Percentiles rank a stretch among this genome's conserved stretches.
phyloP scores from a whole-genome alignment of 768 basidiomycete species.

The Pulveroboletus sp. region DNA sequence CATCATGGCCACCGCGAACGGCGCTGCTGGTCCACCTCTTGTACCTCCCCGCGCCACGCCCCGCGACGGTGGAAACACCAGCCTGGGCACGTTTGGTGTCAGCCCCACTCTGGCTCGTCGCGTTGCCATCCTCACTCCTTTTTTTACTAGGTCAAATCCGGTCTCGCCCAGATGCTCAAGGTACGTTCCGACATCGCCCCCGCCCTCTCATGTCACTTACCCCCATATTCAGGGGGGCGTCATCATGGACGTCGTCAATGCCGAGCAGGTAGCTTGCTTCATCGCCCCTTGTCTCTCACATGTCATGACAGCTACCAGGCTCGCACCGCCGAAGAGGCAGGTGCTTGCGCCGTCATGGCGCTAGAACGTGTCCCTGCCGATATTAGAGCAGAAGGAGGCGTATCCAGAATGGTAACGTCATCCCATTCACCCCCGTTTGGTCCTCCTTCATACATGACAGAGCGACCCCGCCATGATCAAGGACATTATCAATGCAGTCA shows the following conservation, averaged over 20 bases:
- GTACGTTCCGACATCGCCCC: conserved; percentile 33
- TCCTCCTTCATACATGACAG: conserved; percentile 31
- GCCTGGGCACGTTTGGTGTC: conserved; percentile 72
- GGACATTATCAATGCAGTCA: conserved; percentile 89
- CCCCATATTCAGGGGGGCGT: conserved; percentile 61
- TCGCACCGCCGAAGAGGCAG: conserved; percentile 94
- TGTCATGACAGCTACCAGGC: conserved; percentile 48
- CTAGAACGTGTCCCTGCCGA: conserved; percentile 94
- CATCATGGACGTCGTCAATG: conserved; percentile 95
- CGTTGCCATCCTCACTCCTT: conserved; percentile 11
- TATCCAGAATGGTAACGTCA: conserved; percentile 85
- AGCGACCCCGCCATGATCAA: conserved; percentile 98
- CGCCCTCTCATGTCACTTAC: background rate
- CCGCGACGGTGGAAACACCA: conserved; percentile 53
- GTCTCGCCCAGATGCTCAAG: conserved; percentile 97
- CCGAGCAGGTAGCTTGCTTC: conserved; percentile 47
- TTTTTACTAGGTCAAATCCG: conserved; percentile 75
- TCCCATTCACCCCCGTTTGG: background rate
- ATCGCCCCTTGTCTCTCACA: conserved; percentile 19
- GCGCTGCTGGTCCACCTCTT: conserved; percentile 7
- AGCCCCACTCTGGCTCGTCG: conserved; percentile 10
- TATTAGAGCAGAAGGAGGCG: conserved; percentile 88
- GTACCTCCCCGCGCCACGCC: conserved; percentile 54
- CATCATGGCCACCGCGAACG: conserved; percentile 1
- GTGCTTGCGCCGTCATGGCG: conserved; percentile 98